Base-by-base conservation (phyloP, 2,329 filamentous ascomycete species). In the Fusarium protoensiforme region DNA sequence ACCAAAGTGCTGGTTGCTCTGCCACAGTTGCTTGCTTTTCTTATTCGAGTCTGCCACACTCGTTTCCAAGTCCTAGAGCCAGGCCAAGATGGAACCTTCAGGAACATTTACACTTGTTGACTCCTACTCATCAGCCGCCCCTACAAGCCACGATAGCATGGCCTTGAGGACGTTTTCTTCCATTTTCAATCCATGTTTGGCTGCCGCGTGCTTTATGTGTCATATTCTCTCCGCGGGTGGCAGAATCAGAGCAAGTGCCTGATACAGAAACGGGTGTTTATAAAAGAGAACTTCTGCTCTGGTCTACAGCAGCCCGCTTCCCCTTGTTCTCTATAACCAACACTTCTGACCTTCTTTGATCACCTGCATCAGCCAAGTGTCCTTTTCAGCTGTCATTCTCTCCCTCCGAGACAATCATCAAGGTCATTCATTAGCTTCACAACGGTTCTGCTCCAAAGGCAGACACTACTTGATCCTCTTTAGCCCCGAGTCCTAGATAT, bases 321-420 rank as follows among this genome's bases (percentile, higher is more conserved):
- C 33, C 54, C 61, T 70, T 69, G 65, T 74, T 62, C 31, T 20
- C 22, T 65, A 22, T 27, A 53, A 43, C 54, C 51, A 64, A 62
- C 56, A 64, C 67, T 38, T 68, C 71, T 73, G 71, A 72, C 71
- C 64, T 70, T 76, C 75, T 78, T 77, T 78, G 76, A 78, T 78
- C 76, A 78, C 73, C 76, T 78, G 76, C 75, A 75, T 75, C 69
- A 61, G 43, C 54, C 65, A 58, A 76, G 68, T 70, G 72, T 67
- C 64, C 65, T 64, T 74, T 71, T 71, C 57, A 62, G 62, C 58
- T 63, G 75, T 75, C 75, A 77, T 71, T 71, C 70, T 74, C 65
- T 76, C 54, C 36, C 69, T 62, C 69, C 64, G 51, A 77, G 75
- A 77, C 75, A 77, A 68, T 20, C 59, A 48, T 51, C 58, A 53